Evolutionary conservation across 768 basidiomycete species (phyloP).

Genomic region (Pisolithus orientalis): DNA sequence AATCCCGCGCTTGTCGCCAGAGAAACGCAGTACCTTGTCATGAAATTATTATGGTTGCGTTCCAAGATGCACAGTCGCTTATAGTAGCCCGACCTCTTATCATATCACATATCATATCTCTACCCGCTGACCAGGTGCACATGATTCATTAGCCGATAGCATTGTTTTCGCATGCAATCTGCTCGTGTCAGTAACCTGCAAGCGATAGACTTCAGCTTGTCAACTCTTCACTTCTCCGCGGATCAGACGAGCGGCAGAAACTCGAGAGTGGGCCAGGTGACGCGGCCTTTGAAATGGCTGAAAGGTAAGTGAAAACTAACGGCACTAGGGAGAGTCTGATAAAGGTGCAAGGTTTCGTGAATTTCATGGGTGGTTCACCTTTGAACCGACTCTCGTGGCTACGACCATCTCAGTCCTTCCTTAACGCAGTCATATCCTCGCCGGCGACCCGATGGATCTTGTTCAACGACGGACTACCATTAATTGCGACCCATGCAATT

Average conservation of each 20-base stretch:
- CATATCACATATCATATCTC: not conserved
- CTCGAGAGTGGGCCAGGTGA: slow-evolving; percentile 1
- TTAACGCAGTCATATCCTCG: slow-evolving; percentile 60
- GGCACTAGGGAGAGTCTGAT: not conserved
- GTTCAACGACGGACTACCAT: slow-evolving; percentile 68
- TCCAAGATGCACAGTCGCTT: not conserved
- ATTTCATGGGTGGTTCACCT: slow-evolving; percentile 58
- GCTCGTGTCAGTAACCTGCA: too few relatives aligned
- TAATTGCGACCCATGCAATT: slow-evolving; percentile 36
- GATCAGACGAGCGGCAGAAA: not conserved
- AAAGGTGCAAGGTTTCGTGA: slow-evolving; percentile 33
- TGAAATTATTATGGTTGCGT: not conserved
- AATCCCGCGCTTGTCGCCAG: not conserved
- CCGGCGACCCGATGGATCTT: slow-evolving; percentile 70
- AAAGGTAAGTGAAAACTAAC: slow-evolving; percentile 20
- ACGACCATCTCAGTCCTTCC: slow-evolving; percentile 63
- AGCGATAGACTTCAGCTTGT: too few relatives aligned
- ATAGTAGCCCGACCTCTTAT: not conserved
- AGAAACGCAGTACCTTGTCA: not conserved
- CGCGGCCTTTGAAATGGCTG: slow-evolving; percentile 21
- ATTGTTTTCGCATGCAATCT: too few relatives aligned
- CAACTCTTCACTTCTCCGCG: too few relatives aligned
- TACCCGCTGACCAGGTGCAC: too few relatives aligned
- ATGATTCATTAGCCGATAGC: too few relatives aligned
- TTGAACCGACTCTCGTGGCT: slow-evolving; percentile 82